Conservation (phyloP, 257 asterid species). For the Nicotiana benthamiana region DNA sequence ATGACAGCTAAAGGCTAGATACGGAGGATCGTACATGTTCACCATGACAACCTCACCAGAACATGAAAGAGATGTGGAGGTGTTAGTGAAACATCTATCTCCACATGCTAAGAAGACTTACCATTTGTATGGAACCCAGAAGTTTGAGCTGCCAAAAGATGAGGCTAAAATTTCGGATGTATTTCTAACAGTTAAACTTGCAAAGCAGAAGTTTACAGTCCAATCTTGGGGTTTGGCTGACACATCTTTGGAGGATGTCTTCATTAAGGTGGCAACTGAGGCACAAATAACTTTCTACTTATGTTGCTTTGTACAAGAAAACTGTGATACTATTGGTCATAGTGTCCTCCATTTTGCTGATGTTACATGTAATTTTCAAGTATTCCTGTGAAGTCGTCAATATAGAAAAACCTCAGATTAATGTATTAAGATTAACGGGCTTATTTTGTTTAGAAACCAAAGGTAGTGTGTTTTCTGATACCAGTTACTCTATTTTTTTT, state of each 20-base stretch:
- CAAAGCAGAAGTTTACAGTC: slow-evolving; percentile 21
- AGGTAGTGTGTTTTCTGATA: no score
- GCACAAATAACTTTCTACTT: neutral
- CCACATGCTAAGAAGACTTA: slow-evolving; percentile 21
- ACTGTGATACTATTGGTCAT: no score
- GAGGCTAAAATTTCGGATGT: slow-evolving; percentile 22
- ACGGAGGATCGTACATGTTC: slow-evolving; percentile 29
- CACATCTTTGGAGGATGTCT: slow-evolving; percentile 33
- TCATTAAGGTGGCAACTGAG: slow-evolving; percentile 25
- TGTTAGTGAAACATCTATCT: slow-evolving; percentile 9
- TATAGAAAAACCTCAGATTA: no score
- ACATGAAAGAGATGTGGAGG: slow-evolving; percentile 18
- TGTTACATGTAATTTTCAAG: neutral
- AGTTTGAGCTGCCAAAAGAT: slow-evolving; percentile 26
- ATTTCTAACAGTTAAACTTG: slow-evolving; percentile 22
- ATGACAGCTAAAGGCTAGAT: slow-evolving; percentile 30
- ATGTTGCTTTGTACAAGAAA: neutral
- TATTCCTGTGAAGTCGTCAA: neutral
- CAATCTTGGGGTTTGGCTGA: slow-evolving; percentile 33
- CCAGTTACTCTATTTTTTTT: no score
- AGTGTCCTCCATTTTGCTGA: neutral
- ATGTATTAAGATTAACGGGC: no score
- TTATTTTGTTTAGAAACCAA: no score
- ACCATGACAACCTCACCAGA: slow-evolving; percentile 26
- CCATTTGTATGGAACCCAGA: slow-evolving; percentile 29